These are phyloP conservation scores for Fagopyrum esculentum DNA, from an alignment of 148 eudicot genomes.

Conservation along the genomic window DNA sequence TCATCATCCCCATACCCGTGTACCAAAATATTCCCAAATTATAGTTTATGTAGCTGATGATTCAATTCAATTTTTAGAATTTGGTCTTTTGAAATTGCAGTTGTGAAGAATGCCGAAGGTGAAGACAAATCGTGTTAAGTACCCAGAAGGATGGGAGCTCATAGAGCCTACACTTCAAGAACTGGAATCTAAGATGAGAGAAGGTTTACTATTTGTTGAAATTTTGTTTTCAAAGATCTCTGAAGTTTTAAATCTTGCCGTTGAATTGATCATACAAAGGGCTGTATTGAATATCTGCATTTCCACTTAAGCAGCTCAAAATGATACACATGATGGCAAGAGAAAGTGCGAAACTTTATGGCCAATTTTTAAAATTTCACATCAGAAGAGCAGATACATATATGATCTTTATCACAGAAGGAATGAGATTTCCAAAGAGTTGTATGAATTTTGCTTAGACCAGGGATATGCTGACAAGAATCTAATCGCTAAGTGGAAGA, in stretches of 20 bases:
- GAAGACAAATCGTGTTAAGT: conserved; percentile 13
- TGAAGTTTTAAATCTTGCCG: background rate
- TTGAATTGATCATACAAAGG: background rate
- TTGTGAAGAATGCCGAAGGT: conserved; percentile 12
- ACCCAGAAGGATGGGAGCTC: conserved; percentile 13
- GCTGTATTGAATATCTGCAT: background rate
- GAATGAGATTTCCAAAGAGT: conserved; percentile 31
- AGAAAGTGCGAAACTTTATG: conserved; percentile 41
- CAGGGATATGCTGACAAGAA: conserved; percentile 43
- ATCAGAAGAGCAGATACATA: conserved; percentile 37
- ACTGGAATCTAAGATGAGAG: conserved; percentile 13
- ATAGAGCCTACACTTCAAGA: conserved; percentile 14
- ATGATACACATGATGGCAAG: conserved; percentile 35
- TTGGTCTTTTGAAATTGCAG: background rate
- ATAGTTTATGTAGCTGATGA: background rate
- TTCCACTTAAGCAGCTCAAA: conserved; percentile 25
- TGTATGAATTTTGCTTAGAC: conserved; percentile 40
- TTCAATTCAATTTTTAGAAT: too few relatives aligned
- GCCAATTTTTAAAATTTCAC: conserved; percentile 42
- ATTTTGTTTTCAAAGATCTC: background rate
- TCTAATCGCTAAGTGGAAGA: conserved; percentile 44
- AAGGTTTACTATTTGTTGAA: background rate
- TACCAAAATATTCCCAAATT: background rate
- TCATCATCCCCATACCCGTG: background rate
- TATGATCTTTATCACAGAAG: conserved; percentile 34